Evolutionary conservation across 495 filamentous ascomycete genomes (phyloP).

Genomic region (Aspergillus bertholletiae): DNA sequence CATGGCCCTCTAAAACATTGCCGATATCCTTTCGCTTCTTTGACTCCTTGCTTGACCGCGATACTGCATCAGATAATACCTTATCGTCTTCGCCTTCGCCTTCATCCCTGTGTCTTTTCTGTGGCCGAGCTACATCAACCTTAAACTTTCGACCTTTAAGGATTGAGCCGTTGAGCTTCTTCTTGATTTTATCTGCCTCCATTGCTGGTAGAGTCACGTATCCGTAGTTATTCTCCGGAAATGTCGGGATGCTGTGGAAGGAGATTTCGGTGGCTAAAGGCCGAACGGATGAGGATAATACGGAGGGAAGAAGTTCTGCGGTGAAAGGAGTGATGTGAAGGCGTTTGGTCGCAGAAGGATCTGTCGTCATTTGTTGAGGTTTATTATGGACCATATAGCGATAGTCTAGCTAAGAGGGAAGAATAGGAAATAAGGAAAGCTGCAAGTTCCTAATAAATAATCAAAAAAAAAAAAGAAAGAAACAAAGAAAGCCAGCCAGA

Average conservation of each 20-base stretch:
- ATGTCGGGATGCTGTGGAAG: constrained; percentile 78
- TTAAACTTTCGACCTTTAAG: constrained; percentile 82
- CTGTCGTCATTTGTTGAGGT: constrained; percentile 22
- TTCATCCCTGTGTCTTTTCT: constrained; percentile 42
- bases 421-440: too few species aligned
- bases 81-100: constrained; percentile 34
- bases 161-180: constrained; percentile 87
- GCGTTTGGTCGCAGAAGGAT: constrained; percentile 44
- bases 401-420: not conserved
- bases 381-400: not conserved
- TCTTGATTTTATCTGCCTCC: constrained; percentile 84
- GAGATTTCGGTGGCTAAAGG: constrained; percentile 72
- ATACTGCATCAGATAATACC: constrained; percentile 9
- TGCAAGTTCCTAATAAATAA: too few species aligned
- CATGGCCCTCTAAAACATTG: constrained; percentile 62
- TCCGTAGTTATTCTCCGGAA: constrained; percentile 86
- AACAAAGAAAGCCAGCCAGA: too few species aligned
- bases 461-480: not conserved
- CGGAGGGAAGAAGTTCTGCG: constrained; percentile 60
- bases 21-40: constrained; percentile 66
- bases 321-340: constrained; percentile 87
- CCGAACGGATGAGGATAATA: constrained; percentile 65
- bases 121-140: constrained; percentile 71
- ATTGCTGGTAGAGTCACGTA: constrained; percentile 76
- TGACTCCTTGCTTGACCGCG: constrained; percentile 29